Conservation (phyloP, 176 grass and related monocot genomes). For the Raddia distichophylla region DNA sequence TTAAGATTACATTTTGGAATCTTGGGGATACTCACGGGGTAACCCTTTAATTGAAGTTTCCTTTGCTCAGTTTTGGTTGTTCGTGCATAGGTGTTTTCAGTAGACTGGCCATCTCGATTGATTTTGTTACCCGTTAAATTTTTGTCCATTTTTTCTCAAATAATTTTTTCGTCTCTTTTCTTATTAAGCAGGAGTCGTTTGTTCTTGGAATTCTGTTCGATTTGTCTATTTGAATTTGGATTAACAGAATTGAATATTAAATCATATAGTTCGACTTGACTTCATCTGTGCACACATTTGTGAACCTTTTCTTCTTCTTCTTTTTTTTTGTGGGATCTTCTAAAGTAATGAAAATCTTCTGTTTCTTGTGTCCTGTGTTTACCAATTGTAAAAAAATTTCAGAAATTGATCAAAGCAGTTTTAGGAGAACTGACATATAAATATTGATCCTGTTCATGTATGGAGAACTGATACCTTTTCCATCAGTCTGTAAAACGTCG, state of each 20-base stretch:
- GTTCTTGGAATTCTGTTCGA: neutral
- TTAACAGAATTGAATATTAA: neutral
- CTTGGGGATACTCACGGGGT: neutral
- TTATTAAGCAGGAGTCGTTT: neutral
- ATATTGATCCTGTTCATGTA: neutral
- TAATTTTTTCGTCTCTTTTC: neutral
- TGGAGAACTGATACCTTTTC: neutral
- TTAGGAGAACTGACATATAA: neutral
- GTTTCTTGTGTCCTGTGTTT: neutral
- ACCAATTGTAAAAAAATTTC: neutral
- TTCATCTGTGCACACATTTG: neutral
- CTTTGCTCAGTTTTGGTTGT: neutral
- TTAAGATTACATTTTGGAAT: neutral
- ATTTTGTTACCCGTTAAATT: neutral
- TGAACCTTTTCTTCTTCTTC: neutral
- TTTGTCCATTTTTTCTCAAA: neutral
- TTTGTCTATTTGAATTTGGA: neutral
- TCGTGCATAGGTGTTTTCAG: neutral
- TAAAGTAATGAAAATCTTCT: neutral
- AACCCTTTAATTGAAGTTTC: neutral
- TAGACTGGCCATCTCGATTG: neutral
- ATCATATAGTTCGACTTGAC: conserved; percentile 1
- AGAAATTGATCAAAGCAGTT: neutral
- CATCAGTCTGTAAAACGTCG: neutral
- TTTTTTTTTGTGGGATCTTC: neutral